Percentiles rank a stretch among this genome's conserved stretches.
phyloP scores from a whole-genome alignment of 306 rosid genomes.

The Malus sieversii region DNA sequence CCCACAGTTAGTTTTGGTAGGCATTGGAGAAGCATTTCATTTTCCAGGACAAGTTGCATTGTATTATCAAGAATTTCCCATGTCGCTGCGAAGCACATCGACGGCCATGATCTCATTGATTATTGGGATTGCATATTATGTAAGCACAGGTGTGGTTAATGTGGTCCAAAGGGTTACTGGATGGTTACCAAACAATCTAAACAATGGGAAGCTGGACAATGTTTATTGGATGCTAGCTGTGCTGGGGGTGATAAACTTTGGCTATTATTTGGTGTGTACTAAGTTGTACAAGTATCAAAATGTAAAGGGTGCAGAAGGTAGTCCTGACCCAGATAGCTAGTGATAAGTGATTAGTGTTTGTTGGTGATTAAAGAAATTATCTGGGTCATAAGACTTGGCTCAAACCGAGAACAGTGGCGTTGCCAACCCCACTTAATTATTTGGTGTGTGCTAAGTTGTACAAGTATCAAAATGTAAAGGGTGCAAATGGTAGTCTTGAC shows the following conservation, averaged over 20 bases:
- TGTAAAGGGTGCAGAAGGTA: no score
- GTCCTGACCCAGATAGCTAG: not conserved
- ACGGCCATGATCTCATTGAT: slow-evolving; percentile 48
- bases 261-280: slow-evolving; percentile 23
- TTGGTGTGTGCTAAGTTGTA: no score
- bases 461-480: no score
- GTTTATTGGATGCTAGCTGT: slow-evolving; percentile 48
- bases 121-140: slow-evolving; percentile 38
- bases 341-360: not conserved
- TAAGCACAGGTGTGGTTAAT: slow-evolving; percentile 38
- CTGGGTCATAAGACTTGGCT: not conserved
- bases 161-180: slow-evolving; percentile 30
- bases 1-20: slow-evolving; percentile 47
- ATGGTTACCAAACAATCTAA: slow-evolving; percentile 58
- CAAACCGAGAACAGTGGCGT: no score
- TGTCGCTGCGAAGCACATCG: slow-evolving; percentile 41
- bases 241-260: slow-evolving; percentile 45
- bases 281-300: no score
- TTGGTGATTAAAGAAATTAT: not conserved
- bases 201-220: slow-evolving; percentile 41
- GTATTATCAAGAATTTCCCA: slow-evolving; percentile 59
- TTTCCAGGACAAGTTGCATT: slow-evolving; percentile 56
- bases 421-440: not conserved
- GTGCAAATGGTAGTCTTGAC: no score
- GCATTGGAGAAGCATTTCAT: slow-evolving; percentile 66